Conservation (phyloP, 1,284 basidiomycete genomes). For the Ustilago shanxiensis region DNA sequence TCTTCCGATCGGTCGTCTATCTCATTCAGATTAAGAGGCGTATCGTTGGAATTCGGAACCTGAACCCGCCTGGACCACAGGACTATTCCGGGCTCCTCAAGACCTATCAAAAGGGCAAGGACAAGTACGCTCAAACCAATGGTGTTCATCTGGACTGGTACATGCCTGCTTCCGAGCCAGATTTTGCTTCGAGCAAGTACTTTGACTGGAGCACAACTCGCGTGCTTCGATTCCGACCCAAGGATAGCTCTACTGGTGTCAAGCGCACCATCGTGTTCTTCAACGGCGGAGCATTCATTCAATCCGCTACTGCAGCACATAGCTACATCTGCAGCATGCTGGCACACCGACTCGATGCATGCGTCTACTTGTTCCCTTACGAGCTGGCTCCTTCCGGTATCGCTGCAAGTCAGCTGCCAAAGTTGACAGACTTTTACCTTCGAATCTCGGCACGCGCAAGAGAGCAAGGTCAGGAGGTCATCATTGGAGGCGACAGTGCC, state of each 20-base stretch:
- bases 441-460: not conserved
- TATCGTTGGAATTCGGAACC: not conserved
- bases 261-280: slow-evolving; percentile 5
- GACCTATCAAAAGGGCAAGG: slow-evolving; percentile 3
- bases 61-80: slow-evolving; percentile 2
- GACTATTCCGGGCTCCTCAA: slow-evolving; percentile 1
- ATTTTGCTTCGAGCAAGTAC: not conserved
- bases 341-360: slow-evolving; percentile 10
- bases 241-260: not conserved
- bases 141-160: slow-evolving; percentile 12
- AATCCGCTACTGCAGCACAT: slow-evolving; percentile 5
- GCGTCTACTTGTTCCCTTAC: slow-evolving; percentile 15
- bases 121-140: slow-evolving; percentile 7
- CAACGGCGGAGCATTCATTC: slow-evolving; percentile 10
- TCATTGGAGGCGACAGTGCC: slow-evolving; percentile 15
- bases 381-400: slow-evolving; percentile 1
- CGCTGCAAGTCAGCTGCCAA: slow-evolving; percentile 6
- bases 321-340: slow-evolving; percentile 8
- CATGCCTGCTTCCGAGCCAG: not conserved
- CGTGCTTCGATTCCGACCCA: slow-evolving; percentile 10
- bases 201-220: slow-evolving; percentile 11
- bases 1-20: not conserved
- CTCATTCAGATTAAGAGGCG: not conserved
- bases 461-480: slow-evolving; percentile 7
- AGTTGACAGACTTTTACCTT: slow-evolving; percentile 10